phyloP scores from a whole-genome alignment of 106 monocot genomes.

The Iris macrosiphon region DNA sequence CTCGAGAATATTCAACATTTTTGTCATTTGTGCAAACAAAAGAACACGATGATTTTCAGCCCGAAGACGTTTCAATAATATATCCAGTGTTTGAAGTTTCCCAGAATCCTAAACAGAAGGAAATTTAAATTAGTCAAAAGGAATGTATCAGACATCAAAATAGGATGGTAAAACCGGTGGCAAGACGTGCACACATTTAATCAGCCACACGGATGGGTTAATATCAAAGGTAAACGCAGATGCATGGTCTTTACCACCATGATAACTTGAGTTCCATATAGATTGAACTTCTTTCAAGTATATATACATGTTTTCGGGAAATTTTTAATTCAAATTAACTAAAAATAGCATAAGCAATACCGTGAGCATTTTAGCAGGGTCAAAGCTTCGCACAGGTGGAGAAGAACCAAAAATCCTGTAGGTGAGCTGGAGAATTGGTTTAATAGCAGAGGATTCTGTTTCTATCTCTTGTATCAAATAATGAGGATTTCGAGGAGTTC shows the following conservation, averaged over 20 bases:
- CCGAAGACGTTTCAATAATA: constrained; percentile 77
- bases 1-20: constrained; percentile 98
- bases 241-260: background rate
- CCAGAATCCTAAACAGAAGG: constrained; percentile 79
- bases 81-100: constrained; percentile 90
- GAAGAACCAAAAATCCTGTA: constrained; percentile 91
- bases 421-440: constrained; percentile 63
- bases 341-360: constrained; percentile 27
- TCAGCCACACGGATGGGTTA: background rate
- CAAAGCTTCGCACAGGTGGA: constrained; percentile 84
- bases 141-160: too few species aligned
- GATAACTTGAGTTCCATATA: too few species aligned
- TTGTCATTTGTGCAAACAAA: constrained; percentile 99
- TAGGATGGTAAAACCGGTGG: background rate
- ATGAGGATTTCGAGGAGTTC: constrained; percentile 48
- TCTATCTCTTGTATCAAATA: constrained; percentile 77
- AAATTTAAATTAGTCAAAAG: constrained; percentile 9
- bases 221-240: background rate
- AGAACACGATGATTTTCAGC: constrained; percentile 94
- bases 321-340: too few species aligned
- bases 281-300: too few species aligned
- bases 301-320: too few species aligned
- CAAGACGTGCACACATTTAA: background rate
- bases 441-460: too few species aligned
- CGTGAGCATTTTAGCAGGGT: constrained; percentile 96